Conservation (phyloP, 1,284 basidiomycete genomes). For the Farysia itapuensis region DNA sequence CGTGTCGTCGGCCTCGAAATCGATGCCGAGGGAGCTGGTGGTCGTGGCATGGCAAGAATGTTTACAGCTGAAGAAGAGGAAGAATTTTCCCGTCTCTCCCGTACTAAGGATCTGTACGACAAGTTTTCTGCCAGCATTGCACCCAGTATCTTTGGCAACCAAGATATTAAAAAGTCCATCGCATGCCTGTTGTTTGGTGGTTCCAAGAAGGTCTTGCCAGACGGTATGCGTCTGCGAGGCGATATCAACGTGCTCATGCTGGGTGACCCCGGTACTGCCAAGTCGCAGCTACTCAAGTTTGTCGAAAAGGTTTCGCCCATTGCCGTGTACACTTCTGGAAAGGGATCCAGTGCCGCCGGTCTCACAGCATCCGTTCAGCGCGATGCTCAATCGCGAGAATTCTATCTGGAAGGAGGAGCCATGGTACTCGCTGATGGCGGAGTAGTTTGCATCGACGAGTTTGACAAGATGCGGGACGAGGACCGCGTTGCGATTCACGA, state of each 20-base stretch:
- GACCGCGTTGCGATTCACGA: slow-evolving; percentile 99
- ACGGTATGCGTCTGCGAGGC: slow-evolving; percentile 94
- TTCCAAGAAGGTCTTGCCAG: slow-evolving; percentile 95
- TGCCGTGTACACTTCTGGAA: slow-evolving; percentile 96
- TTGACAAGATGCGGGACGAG: slow-evolving; percentile 99
- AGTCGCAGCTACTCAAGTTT: slow-evolving; percentile 95
- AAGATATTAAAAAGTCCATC: slow-evolving; percentile 98
- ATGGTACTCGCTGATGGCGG: slow-evolving; percentile 99
- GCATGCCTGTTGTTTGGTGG: slow-evolving; percentile 93
- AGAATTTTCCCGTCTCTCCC: slow-evolving; percentile 86
- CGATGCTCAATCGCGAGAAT: slow-evolving; percentile 88
- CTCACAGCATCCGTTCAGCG: slow-evolving; percentile 96
- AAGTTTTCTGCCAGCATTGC: slow-evolving; percentile 91
- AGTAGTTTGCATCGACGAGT: slow-evolving; percentile 99
- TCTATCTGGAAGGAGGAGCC: slow-evolving; percentile 97
- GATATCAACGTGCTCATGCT: slow-evolving; percentile 97
- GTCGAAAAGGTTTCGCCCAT: slow-evolving; percentile 98
- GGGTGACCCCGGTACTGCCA: slow-evolving; percentile 97
- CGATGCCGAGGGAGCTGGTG: slow-evolving; percentile 68
- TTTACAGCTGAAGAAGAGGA: slow-evolving; percentile 97
- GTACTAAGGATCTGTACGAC: slow-evolving; percentile 88
- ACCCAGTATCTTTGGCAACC: slow-evolving; percentile 93
- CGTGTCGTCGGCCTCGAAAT: slow-evolving; percentile 90
- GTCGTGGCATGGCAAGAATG: slow-evolving; percentile 67
- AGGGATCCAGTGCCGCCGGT: slow-evolving; percentile 96